Percentiles rank a stretch among this genome's conserved stretches.
These are phyloP conservation scores for Selenicereus undatus DNA, from an alignment of 148 eudicot genomes.

Conservation along the genomic window DNA sequence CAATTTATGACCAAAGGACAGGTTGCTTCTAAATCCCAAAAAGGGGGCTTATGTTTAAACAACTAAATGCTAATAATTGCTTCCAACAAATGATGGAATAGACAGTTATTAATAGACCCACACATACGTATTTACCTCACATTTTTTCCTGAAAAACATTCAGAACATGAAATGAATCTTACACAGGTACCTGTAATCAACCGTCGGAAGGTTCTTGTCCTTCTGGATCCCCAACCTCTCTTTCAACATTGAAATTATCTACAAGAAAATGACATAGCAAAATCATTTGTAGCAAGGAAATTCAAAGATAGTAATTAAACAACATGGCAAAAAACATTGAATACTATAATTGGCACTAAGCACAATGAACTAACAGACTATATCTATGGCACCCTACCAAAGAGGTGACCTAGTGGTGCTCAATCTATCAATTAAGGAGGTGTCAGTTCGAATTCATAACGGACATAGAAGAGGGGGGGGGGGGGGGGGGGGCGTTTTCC, in stretches of 20 bases:
- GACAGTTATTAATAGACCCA: not conserved
- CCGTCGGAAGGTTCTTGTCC: conserved; percentile 65
- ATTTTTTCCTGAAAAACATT: not conserved
- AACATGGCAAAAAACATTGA: not conserved
- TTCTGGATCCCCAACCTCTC: conserved; percentile 46
- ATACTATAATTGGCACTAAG: not conserved
- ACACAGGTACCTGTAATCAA: conserved; percentile 60
- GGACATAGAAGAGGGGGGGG: not conserved
- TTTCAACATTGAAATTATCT: conserved; percentile 71
- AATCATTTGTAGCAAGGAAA: not conserved
- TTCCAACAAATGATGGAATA: not conserved
- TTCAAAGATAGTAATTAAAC: not conserved
- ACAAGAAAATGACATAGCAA: conserved; percentile 16
- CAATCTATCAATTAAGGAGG: not conserved
- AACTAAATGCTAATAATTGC: not conserved
- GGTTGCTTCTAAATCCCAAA: not conserved
- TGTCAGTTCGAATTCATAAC: not conserved
- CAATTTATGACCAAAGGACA: not conserved
- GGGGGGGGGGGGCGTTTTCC: not conserved
- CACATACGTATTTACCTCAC: not conserved
- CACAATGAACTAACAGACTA: not conserved
- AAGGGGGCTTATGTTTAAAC: not conserved
- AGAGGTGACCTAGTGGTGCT: not conserved
- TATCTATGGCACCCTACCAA: not conserved
- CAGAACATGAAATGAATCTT: not conserved